Conservation (phyloP, 176 grass and related monocot genomes). For the Tillandsia fasciculata region DNA sequence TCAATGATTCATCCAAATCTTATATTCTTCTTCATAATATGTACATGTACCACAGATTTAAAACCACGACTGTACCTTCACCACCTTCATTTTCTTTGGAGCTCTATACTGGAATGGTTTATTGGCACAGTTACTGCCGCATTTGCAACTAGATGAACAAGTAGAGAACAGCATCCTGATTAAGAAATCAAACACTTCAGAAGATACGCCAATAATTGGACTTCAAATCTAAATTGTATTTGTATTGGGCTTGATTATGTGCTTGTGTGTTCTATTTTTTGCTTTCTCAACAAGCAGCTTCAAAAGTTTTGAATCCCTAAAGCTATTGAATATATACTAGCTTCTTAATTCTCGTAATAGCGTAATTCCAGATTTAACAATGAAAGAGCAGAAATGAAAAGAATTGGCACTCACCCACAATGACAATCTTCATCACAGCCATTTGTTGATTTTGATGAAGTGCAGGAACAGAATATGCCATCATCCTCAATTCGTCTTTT, state of each 20-base stretch:
- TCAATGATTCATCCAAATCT: not conserved
- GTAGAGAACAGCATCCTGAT: constrained; percentile 93
- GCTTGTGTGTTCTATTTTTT: not conserved
- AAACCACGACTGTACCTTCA: constrained; percentile 38
- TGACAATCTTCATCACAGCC: constrained; percentile 74
- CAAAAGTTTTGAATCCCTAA: not conserved
- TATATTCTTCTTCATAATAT: not conserved
- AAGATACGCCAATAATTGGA: constrained; percentile 1
- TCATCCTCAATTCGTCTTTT: constrained; percentile 78
- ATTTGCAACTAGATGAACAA: constrained; percentile 83
- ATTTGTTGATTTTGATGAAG: constrained; percentile 36
- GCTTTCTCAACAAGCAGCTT: not conserved
- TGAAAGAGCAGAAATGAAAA: not conserved
- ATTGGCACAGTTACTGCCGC: constrained; percentile 54
- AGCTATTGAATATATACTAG: not conserved
- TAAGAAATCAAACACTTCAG: constrained; percentile 24
- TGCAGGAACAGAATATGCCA: constrained; percentile 77
- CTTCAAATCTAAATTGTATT: not conserved
- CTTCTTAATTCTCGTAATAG: not conserved
- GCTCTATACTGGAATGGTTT: constrained; percentile 86
- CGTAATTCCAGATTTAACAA: not conserved
- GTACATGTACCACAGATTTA: not conserved
- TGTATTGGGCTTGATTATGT: not conserved
- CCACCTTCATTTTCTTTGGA: constrained; percentile 64
- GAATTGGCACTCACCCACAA: constrained; percentile 46